Percentiles rank a stretch among this genome's conserved stretches.
phyloP scores from a whole-genome alignment of 345 rosid species.

The Raphanus sativus region DNA sequence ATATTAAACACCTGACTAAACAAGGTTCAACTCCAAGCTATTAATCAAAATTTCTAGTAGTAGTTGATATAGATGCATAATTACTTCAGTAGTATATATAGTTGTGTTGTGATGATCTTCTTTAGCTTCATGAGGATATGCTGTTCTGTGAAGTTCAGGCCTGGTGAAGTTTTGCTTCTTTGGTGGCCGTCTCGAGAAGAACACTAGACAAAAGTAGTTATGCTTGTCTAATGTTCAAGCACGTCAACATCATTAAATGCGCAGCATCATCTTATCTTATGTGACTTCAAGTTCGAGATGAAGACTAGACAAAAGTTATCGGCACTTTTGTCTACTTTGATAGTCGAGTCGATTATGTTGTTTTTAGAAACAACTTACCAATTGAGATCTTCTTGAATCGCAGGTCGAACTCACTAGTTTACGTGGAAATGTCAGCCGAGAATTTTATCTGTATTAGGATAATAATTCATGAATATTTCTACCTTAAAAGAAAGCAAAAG shows the following conservation, averaged over 20 bases:
- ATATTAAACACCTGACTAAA: neutral
- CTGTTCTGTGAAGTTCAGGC: neutral
- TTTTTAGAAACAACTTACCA: neutral
- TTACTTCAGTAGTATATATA: neutral
- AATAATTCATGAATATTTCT: neutral
- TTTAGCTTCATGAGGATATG: neutral
- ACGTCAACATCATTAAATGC: neutral
- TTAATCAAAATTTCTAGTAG: neutral
- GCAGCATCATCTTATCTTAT: neutral
- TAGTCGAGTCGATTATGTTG: neutral
- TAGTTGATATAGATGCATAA: neutral
- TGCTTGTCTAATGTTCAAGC: neutral
- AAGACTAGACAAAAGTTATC: neutral
- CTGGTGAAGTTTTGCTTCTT: neutral
- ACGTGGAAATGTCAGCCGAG: neutral
- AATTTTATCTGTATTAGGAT: neutral
- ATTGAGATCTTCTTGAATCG: constrained; percentile 1
- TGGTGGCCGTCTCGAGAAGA: neutral
- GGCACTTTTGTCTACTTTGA: neutral
- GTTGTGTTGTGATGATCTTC: neutral
- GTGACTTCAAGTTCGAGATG: neutral
- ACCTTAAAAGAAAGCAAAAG: neutral
- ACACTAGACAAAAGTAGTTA: neutral
- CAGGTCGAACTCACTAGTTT: neutral
- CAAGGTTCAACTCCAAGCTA: neutral